Base-by-base conservation (phyloP, 1,284 basidiomycete species). In the Takashimella koratensis region DNA sequence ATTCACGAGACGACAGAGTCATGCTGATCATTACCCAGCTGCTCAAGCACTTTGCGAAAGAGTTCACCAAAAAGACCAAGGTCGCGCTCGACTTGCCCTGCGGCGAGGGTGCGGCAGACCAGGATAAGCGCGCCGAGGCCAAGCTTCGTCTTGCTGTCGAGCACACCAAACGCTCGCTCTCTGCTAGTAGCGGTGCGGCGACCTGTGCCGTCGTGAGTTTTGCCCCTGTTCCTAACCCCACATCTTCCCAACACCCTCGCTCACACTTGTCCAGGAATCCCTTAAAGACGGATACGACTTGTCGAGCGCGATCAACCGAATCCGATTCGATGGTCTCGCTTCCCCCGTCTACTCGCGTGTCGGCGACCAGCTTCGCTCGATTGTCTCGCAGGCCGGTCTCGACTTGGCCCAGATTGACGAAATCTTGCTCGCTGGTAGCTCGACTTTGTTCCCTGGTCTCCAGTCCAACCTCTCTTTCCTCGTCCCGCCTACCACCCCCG, bases 31-130 rank as follows among this genome's bases (percentile, higher is more conserved):
- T 74, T 86, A 16, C 77, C 80, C 20, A 86, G 63, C 82, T 98
- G 43, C 84, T 97, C 78, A 85, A 87, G 57, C 90, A 89, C 80
- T 97, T 98, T 76, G 86, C 90, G 51, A 88, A 94, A 73, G 95
- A 98, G 68, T 98, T 98, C 75, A 90, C 90, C 51, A 98, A 98
- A 77, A 98, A 98, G 81, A 93, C 87, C 40, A 94, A 94, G 77
- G 82, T 84, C 22, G 79, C 86, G 0, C 80, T 97, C 40, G 77
- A 81, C 13, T 57, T 85, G 82, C 60, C 82, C 40, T 85, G 86
- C 36, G 76, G 83, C 19, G 68, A 71, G 50, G 75, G 77, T 4
- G 78, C 83, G n/a, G 66, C 79, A 11, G 66, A 59, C 8, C 76
- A 78, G 46, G 88, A 94, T 76, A 83, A 85, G 69, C 88, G 96